A percentile compares a stretch with the other conserved stretches of the same genome.
Evolutionary conservation across 2,329 filamentous ascomycete genomes (phyloP).

Genomic region (Fusarium verrucosum): DNA sequence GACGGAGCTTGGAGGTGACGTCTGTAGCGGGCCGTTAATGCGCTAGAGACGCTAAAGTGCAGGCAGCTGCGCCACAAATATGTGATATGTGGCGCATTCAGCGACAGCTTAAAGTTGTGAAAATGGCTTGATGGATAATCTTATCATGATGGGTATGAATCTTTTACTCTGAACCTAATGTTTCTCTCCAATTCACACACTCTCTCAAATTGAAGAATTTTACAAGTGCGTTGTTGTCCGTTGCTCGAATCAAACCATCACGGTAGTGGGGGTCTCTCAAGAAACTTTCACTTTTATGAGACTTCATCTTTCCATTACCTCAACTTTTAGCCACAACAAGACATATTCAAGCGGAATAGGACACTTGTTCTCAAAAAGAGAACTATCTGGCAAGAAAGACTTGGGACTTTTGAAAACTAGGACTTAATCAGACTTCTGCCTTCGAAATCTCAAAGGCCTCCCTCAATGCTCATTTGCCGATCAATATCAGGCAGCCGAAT

Average conservation of each 20-base stretch:
- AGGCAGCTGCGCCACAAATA: conserved; percentile 27
- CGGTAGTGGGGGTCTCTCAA: conserved; percentile 9
- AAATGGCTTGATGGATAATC: neutral
- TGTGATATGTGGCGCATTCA: conserved; percentile 26
- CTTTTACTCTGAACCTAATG: neutral
- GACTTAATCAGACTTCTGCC: neutral
- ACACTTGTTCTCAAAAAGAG: neutral
- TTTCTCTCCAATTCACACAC: neutral
- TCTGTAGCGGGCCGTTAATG: conserved; percentile 18
- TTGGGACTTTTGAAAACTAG: neutral
- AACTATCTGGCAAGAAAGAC: neutral
- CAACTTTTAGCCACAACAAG: neutral
- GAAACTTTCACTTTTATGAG: conserved; percentile 10
- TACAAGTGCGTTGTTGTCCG: neutral
- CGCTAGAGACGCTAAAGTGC: conserved; percentile 5
- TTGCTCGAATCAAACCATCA: neutral
- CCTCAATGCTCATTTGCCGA: conserved; percentile 19
- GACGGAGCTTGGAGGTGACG: conserved; percentile 28
- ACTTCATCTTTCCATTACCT: neutral
- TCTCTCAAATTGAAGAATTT: neutral
- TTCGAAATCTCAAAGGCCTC: neutral
- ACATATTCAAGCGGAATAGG: neutral
- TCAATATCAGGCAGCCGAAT: conserved; percentile 23
- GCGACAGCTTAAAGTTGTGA: neutral
- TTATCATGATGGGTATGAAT: neutral